phyloP scores from a whole-genome alignment of 805 yeast genomes.

The Candida glaebosa region DNA sequence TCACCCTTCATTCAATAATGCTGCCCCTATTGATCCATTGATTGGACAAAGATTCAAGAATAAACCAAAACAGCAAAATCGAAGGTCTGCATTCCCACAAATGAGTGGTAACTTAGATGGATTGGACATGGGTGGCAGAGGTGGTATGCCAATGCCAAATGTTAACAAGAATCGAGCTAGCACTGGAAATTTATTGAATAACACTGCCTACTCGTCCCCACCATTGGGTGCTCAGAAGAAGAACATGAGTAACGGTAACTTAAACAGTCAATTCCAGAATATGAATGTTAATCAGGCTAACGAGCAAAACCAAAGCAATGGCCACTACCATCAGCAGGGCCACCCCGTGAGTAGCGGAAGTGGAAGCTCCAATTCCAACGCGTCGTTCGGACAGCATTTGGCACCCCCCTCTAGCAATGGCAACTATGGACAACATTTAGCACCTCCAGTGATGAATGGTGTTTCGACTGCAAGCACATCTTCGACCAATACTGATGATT shows the following conservation, averaged over 20 bases:
- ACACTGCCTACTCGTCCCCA: neutral
- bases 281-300: conserved; percentile 4
- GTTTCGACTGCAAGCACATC: conserved; percentile 15
- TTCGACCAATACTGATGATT: conserved; percentile 20
- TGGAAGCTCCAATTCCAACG: neutral
- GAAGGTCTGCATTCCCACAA: conserved; percentile 34
- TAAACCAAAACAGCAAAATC: conserved; percentile 26
- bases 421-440: conserved; percentile 10
- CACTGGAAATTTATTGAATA: conserved; percentile 9
- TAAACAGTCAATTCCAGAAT: conserved; percentile 3
- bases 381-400: neutral
- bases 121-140: conserved; percentile 44
- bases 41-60: conserved; percentile 22
- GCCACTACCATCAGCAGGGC: conserved; percentile 5
- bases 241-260: neutral
- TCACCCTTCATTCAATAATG: conserved; percentile 11
- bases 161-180: conserved; percentile 15
- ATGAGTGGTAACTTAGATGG: conserved; percentile 27
- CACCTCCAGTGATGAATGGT: neutral
- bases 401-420: conserved; percentile 2
- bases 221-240: neutral
- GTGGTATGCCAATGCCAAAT: conserved; percentile 44
- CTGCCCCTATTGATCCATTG: conserved; percentile 24
- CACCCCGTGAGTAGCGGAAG: conserved; percentile 12
- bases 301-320: conserved; percentile 8